These are phyloP conservation scores for Choanephora cucurbitarum DNA, from an alignment of 371 early-diverging fungal genomes.

Conservation along the genomic window DNA sequence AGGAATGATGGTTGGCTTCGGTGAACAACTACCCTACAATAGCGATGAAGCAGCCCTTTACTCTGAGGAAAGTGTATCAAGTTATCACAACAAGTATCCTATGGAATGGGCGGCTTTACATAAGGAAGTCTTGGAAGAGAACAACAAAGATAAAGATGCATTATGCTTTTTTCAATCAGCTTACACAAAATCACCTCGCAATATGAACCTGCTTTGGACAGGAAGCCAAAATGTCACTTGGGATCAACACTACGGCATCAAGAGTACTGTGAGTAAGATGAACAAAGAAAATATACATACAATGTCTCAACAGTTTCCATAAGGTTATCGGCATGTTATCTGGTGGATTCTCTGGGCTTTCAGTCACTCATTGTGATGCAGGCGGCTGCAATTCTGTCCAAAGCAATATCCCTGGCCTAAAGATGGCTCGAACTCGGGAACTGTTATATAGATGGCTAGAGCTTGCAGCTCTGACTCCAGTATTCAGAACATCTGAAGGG, in stretches of 20 bases:
- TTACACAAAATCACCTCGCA: constrained; percentile 34
- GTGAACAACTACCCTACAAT: constrained; percentile 41
- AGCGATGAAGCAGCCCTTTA: constrained; percentile 6
- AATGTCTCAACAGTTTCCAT: neutral
- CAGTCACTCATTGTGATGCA: constrained; percentile 51
- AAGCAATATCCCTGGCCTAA: constrained; percentile 35
- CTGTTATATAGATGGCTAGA: constrained; percentile 58
- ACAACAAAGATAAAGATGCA: constrained; percentile 28
- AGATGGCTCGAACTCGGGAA: constrained; percentile 39
- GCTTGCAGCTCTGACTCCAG: constrained; percentile 47
- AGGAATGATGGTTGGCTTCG: constrained; percentile 40
- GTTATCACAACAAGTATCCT: constrained; percentile 44
- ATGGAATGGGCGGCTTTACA: constrained; percentile 37
- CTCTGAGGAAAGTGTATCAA: constrained; percentile 20
- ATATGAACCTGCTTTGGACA: constrained; percentile 41
- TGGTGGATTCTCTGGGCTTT: constrained; percentile 51
- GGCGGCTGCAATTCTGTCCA: constrained; percentile 50
- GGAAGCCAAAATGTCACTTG: constrained; percentile 48
- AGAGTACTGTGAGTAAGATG: constrained; percentile 37
- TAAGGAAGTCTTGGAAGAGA: constrained; percentile 30
- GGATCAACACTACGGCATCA: constrained; percentile 50
- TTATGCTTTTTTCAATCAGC: constrained; percentile 38
- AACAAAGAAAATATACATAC: neutral
- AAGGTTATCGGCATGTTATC: constrained; percentile 47
- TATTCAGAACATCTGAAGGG: constrained; percentile 54